phyloP scores from a whole-genome alignment of 2,329 filamentous ascomycete genomes.

The Diplodia sapinea region DNA sequence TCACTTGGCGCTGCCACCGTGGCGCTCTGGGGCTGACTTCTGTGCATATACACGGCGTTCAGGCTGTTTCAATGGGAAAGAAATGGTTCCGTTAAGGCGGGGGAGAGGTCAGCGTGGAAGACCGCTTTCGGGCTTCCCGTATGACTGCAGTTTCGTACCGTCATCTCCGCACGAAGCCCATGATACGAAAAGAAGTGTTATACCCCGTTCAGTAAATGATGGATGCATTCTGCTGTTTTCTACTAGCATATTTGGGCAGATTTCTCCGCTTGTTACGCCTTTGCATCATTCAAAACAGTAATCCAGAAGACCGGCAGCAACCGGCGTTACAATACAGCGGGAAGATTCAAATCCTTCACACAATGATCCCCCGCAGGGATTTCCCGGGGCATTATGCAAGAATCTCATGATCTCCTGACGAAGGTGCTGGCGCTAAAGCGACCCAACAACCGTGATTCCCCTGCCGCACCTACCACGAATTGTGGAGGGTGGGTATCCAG shows the following conservation, averaged over 20 bases:
- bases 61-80: background rate
- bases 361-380: constrained; percentile 12
- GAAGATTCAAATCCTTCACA: background rate
- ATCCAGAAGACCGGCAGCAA: background rate
- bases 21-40: background rate
- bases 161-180: background rate
- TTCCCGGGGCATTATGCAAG: constrained; percentile 9
- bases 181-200: constrained; percentile 20
- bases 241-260: background rate
- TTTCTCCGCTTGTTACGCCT: background rate
- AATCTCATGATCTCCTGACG: constrained; percentile 21
- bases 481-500: constrained; percentile 26
- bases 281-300: background rate
- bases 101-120: constrained; percentile 9
- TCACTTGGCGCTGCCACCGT: background rate
- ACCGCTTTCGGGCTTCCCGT: constrained; percentile 5
- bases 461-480: constrained; percentile 6
- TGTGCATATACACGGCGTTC: constrained; percentile 21
- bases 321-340: background rate
- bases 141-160: constrained; percentile 2
- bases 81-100: constrained; percentile 1
- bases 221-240: background rate
- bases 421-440: constrained; percentile 9
- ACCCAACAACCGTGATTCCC: background rate
- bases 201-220: constrained; percentile 18